phyloP scores from a whole-genome alignment of 2,329 filamentous ascomycete genomes.

The Monascus ruber region DNA sequence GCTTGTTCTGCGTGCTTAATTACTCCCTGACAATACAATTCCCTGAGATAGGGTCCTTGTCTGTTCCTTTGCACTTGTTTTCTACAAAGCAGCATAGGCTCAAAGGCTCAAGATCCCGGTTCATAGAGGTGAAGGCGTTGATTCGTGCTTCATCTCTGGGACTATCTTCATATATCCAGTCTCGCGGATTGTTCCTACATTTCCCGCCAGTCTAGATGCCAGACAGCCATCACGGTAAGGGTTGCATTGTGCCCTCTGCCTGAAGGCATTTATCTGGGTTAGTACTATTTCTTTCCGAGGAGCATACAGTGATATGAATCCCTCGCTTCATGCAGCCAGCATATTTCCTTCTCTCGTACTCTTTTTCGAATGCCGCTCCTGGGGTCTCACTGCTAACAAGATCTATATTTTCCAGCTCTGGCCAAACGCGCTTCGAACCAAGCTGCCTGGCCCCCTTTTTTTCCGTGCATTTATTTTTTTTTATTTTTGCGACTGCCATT shows the following conservation, averaged over 20 bases:
- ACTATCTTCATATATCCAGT: constrained; percentile 25
- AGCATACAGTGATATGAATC: constrained; percentile 3
- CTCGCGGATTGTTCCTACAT: constrained; percentile 31
- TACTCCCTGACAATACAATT: constrained; percentile 25
- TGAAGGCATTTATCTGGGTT: constrained; percentile 32
- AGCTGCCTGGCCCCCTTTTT: constrained; percentile 16
- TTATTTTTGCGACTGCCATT: constrained; percentile 33
- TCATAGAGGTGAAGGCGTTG: constrained; percentile 36
- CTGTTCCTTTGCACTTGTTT: constrained; percentile 25
- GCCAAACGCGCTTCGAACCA: constrained; percentile 17
- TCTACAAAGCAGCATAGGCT: constrained; percentile 19
- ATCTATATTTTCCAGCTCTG: constrained; percentile 21
- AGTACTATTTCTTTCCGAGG: constrained; percentile 21
- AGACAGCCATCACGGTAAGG: constrained; percentile 33
- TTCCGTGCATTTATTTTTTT: constrained; percentile 19
- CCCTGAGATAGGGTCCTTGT: constrained; percentile 31
- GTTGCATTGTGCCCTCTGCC: constrained; percentile 30
- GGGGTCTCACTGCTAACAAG: constrained; percentile 17
- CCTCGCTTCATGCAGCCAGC: constrained; percentile 3
- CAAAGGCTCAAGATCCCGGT: constrained; percentile 18
- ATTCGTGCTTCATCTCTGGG: constrained; percentile 34
- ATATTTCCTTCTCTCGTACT: constrained; percentile 9
- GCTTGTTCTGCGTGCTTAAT: constrained; percentile 18
- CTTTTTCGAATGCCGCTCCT: constrained; percentile 7
- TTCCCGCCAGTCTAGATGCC: constrained; percentile 32